Percentiles rank a stretch among this genome's conserved stretches.
Evolutionary conservation across 164 flowering plant species (phyloP).

Genomic region (Aristolochia contorta): DNA sequence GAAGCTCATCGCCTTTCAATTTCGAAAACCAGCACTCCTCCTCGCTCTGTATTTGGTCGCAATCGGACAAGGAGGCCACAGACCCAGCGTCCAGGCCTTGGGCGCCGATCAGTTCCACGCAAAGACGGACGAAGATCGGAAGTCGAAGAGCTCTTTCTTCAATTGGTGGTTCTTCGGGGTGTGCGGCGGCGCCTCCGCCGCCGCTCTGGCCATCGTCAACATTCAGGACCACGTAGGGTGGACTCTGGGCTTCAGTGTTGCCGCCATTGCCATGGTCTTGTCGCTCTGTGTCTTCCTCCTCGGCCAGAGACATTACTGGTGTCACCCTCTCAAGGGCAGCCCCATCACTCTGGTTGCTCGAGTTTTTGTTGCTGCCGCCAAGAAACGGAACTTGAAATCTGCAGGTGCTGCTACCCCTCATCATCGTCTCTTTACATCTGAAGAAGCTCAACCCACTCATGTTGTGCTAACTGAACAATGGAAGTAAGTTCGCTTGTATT

Average conservation of each 20-base stretch:
- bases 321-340: constrained; percentile 1
- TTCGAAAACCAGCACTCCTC: constrained; percentile 33
- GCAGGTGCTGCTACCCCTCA: too few species aligned
- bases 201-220: neutral
- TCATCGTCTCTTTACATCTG: too few species aligned
- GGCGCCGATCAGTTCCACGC: constrained; percentile 58
- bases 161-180: constrained; percentile 4
- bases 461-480: too few species aligned
- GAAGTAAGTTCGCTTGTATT: too few species aligned
- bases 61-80: constrained; percentile 48
- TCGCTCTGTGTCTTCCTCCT: neutral
- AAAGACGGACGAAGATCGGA: constrained; percentile 19
- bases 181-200: neutral
- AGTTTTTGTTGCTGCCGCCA: constrained; percentile 1
- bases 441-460: too few species aligned
- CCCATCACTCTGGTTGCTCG: neutral
- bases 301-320: neutral
- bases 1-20: neutral
- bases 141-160: constrained; percentile 21
- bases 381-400: neutral
- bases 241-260: constrained; percentile 2
- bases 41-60: constrained; percentile 44
- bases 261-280: constrained; percentile 2
- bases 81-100: constrained; percentile 31
- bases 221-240: constrained; percentile 7